Evolutionary conservation across 208 protist species (phyloP), one percentile per base, ranked within the genome.

Genomic region (Kentomonas sorsogonicus): DNA sequence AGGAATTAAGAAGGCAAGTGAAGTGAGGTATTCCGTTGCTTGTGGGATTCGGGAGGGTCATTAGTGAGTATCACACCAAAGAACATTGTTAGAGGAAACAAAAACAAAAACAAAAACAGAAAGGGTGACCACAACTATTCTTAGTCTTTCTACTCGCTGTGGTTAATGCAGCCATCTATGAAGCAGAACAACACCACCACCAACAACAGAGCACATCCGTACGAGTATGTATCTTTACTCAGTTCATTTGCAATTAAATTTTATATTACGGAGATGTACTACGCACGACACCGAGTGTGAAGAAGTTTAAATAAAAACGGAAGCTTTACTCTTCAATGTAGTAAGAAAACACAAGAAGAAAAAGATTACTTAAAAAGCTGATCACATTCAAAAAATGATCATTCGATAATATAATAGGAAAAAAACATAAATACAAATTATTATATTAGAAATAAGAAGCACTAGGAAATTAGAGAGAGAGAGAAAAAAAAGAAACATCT

Each of bases 391-490:
- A n/a, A n/a, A n/a, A 41, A 47, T 7, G 30, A 47, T 52, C 22
- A 3, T 3, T 36, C 29, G 23, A 6, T 26, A 43, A 54, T 9
- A 43, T 52, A 54, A 5, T 61, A 39, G 13, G n/a, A 57, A 47
- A 33, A 38, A 47, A 25, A 53, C 10, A 22, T 44, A 53, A 13
- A 27, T 55, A 31, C 40, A 31, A 48, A 53, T 13, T 33, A 53
- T 59, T 45, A 18, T 29, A 34, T 56, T 30, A 61, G 31, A 25
- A 51, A 25, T 59, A 53, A 61, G 3, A 25, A 16, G 31, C 52
- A n/a, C 26, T 27, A 16, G 41, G 18, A 55, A 52, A 43, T 27
- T 16, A 30, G 27, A 52, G 34, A 54, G 43, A 44, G 13, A 13
- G 53, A 48, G 9, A 25, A 50, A 9, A 52, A 55, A 18, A 9